Evolutionary conservation across 129 eudicot genomes (phyloP).

Genomic region (Pseudognaphalium luteoalbum): DNA sequence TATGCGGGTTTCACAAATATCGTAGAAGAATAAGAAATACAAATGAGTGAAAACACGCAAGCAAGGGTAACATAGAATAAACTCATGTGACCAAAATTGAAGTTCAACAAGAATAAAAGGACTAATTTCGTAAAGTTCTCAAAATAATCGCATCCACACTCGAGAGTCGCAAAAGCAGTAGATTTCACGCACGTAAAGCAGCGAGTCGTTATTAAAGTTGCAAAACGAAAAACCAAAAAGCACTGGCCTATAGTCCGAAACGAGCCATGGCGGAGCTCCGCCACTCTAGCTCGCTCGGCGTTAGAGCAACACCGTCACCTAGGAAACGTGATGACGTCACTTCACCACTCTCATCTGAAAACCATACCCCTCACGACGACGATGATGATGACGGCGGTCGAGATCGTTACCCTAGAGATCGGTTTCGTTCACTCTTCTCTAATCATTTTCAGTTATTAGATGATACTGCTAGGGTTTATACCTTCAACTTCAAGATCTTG

Average conservation of each 20-base stretch:
- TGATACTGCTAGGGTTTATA: conserved; percentile 50
- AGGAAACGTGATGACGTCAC: conserved; percentile 52
- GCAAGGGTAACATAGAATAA: neutral
- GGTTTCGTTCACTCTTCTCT: conserved; percentile 44
- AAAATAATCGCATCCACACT: neutral
- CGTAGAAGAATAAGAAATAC: too few species aligned
- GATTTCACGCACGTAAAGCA: conserved; percentile 26
- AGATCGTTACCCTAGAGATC: conserved; percentile 61
- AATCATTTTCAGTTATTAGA: conserved; percentile 43
- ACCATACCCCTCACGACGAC: conserved; percentile 22
- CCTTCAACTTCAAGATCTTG: conserved; percentile 55
- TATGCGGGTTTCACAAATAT: too few species aligned
- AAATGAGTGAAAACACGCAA: too few species aligned
- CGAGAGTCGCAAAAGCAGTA: conserved; percentile 17
- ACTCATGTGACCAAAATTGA: neutral
- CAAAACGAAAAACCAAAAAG: neutral
- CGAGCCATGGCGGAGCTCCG: conserved; percentile 99
- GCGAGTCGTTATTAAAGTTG: conserved; percentile 20
- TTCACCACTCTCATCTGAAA: conserved; percentile 54
- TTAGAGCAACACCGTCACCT: conserved; percentile 70
- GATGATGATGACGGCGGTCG: conserved; percentile 56
- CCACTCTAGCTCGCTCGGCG: conserved; percentile 76
- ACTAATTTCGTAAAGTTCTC: neutral
- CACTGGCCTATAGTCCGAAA: conserved; percentile 75
- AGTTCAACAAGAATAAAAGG: neutral